Evolutionary conservation across 768 basidiomycete genomes (phyloP).

Genomic region (Exidia glandulosa): DNA sequence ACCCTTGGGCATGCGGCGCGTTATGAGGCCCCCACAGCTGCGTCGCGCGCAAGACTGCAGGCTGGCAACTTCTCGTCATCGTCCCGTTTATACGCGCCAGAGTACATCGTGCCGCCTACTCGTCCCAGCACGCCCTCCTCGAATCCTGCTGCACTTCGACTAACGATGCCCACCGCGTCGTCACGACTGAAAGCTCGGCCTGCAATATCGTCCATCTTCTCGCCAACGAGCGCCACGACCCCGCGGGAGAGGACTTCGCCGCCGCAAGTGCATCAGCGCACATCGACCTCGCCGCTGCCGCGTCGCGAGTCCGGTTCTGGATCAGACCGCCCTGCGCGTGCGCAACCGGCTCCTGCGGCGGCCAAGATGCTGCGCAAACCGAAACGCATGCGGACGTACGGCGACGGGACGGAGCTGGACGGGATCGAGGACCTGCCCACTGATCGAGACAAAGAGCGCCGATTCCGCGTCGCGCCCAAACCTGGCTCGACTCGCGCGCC

Average conservation of each 20-base stretch:
- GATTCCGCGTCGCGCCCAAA: constrained; percentile 66
- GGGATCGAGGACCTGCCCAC: constrained; percentile 79
- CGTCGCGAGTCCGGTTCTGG: constrained; percentile 24
- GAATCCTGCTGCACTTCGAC: constrained; percentile 62
- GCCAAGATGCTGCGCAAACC: constrained; percentile 66
- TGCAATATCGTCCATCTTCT: constrained; percentile 67
- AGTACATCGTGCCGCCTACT: constrained; percentile 63
- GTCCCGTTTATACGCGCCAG: constrained; percentile 43
- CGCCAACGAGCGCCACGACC: constrained; percentile 14
- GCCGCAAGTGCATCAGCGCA: not conserved
- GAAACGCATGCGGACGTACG: constrained; percentile 65
- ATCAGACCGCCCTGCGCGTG: not conserved
- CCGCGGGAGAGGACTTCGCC: not conserved
- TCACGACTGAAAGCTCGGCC: constrained; percentile 65
- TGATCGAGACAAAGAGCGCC: constrained; percentile 70
- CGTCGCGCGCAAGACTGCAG: constrained; percentile 60
- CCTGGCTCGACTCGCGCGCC: constrained; percentile 53
- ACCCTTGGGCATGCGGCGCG: constrained; percentile 31
- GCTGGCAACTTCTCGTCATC: constrained; percentile 45
- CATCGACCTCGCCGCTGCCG: constrained; percentile 19
- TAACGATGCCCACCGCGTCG: constrained; percentile 77
- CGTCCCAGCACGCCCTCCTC: constrained; percentile 72
- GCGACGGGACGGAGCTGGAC: constrained; percentile 86
- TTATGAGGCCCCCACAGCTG: constrained; percentile 71
- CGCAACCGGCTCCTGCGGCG: constrained; percentile 20